Conservation (phyloP, 2,329 filamentous ascomycete species). For the Fusarium sp. region DNA sequence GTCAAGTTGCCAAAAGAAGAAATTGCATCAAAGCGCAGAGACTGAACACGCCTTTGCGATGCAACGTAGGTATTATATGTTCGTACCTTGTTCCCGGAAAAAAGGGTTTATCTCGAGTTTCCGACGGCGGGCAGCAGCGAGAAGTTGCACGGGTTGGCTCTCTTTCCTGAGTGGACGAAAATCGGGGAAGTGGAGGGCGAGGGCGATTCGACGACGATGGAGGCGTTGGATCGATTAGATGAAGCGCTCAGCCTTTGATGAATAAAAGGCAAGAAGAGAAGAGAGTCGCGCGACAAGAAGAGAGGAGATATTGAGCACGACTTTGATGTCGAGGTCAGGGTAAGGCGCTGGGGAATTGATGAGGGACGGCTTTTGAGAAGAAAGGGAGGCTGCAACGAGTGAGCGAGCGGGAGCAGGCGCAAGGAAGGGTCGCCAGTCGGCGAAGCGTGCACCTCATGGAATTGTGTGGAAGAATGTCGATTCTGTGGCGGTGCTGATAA, state of each 20-base stretch:
- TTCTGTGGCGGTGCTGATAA: slow-evolving; percentile 54
- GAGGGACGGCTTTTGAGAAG: slow-evolving; percentile 46
- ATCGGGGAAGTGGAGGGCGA: slow-evolving; percentile 41
- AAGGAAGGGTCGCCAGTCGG: slow-evolving; percentile 43
- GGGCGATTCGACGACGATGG: background rate
- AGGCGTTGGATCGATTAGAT: slow-evolving; percentile 5
- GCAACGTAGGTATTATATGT: slow-evolving; percentile 8
- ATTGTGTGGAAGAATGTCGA: slow-evolving; percentile 57
- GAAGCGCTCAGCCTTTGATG: slow-evolving; percentile 11
- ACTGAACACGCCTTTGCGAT: background rate
- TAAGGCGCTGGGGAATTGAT: slow-evolving; percentile 32
- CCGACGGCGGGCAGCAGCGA: slow-evolving; percentile 42
- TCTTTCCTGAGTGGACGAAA: slow-evolving; percentile 32
- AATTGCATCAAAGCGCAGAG: background rate
- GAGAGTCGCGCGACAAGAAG: background rate
- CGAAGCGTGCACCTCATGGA: slow-evolving; percentile 56
- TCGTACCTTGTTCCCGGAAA: slow-evolving; percentile 44
- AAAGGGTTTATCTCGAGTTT: slow-evolving; percentile 39
- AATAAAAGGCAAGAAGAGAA: slow-evolving; percentile 12
- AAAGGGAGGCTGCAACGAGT: slow-evolving; percentile 46
- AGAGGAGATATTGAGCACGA: slow-evolving; percentile 33
- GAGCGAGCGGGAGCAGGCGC: background rate
- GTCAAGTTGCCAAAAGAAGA: background rate
- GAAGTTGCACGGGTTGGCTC: slow-evolving; percentile 37
- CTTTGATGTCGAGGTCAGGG: slow-evolving; percentile 35